phyloP scores from a whole-genome alignment of 2,329 filamentous ascomycete genomes.

The Xylariales sp. region DNA sequence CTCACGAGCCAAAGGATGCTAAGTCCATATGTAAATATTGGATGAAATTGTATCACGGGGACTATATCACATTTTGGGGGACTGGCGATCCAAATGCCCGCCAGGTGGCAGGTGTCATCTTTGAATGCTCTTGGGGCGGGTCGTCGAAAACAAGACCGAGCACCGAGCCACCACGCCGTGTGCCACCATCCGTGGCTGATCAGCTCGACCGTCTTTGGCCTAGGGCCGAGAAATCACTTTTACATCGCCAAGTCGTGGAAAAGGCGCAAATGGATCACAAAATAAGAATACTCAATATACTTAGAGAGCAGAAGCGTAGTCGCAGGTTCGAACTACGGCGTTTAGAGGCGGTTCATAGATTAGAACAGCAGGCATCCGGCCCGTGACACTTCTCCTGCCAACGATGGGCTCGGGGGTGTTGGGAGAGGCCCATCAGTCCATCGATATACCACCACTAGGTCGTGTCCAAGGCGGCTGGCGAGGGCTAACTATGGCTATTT shows the following conservation, averaged over 20 bases:
- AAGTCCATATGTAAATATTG: conserved; percentile 67
- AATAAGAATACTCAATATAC: conserved; percentile 56
- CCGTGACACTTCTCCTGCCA: conserved; percentile 37
- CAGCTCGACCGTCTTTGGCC: conserved; percentile 63
- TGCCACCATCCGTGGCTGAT: conserved; percentile 54
- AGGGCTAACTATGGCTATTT: not conserved
- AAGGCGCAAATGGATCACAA: conserved; percentile 60
- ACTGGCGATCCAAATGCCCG: conserved; percentile 54
- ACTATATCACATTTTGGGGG: conserved; percentile 79
- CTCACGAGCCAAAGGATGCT: conserved; percentile 65
- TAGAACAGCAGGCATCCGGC: conserved; percentile 46
- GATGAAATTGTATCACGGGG: conserved; percentile 80
- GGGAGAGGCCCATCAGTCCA: conserved; percentile 29
- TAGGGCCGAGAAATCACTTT: conserved; percentile 58
- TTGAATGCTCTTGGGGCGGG: conserved; percentile 68
- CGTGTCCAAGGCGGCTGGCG: conserved; percentile 6
- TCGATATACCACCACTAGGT: conserved; percentile 10
- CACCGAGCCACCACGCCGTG: conserved; percentile 53
- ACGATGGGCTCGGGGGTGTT: conserved; percentile 24
- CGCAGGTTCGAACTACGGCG: conserved; percentile 62
- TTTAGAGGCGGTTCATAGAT: conserved; percentile 57
- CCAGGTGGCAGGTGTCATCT: conserved; percentile 59
- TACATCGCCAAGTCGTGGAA: conserved; percentile 55
- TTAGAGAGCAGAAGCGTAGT: conserved; percentile 62
- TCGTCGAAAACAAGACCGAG: conserved; percentile 58